These are phyloP conservation scores for Candida namnaoensis DNA, from an alignment of 805 yeast genomes.

Conservation along the genomic window DNA sequence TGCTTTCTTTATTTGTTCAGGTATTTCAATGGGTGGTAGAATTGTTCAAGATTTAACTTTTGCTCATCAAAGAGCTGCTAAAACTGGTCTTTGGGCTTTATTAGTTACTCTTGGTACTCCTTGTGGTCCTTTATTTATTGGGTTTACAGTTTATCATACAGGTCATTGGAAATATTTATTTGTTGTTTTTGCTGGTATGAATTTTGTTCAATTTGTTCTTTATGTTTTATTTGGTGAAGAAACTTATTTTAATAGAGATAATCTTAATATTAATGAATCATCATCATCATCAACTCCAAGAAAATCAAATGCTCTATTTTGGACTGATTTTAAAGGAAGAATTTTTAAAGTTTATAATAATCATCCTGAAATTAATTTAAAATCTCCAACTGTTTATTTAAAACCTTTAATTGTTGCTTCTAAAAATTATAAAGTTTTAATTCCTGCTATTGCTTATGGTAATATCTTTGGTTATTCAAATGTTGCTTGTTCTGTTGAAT, in stretches of 20 bases:
- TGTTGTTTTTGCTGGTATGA: constrained; percentile 45
- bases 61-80: constrained; percentile 50
- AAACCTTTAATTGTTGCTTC: no score
- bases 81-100: constrained; percentile 47
- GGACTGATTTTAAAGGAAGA: no score
- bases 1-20: constrained; percentile 51
- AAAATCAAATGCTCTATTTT: no score
- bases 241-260: constrained; percentile 46
- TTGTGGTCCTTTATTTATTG: constrained; percentile 38
- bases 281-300: no score
- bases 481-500: constrained; percentile 16
- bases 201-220: constrained; percentile 34
- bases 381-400: no score
- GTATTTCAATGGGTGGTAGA: constrained; percentile 50
- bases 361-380: no score
- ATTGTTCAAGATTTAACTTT: constrained; percentile 53
- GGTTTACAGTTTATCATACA: constrained; percentile 39
- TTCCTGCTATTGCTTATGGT: constrained; percentile 13
- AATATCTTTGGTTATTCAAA: constrained; percentile 16
- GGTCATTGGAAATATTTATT: constrained; percentile 49
- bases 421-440: constrained; percentile 2
- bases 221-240: constrained; percentile 52
- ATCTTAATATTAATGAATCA: no score
- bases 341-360: no score
- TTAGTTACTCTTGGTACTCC: constrained; percentile 51